These are phyloP conservation scores for Paspalum notatum DNA, from an alignment of 176 grass and related monocot species.

Conservation along the genomic window DNA sequence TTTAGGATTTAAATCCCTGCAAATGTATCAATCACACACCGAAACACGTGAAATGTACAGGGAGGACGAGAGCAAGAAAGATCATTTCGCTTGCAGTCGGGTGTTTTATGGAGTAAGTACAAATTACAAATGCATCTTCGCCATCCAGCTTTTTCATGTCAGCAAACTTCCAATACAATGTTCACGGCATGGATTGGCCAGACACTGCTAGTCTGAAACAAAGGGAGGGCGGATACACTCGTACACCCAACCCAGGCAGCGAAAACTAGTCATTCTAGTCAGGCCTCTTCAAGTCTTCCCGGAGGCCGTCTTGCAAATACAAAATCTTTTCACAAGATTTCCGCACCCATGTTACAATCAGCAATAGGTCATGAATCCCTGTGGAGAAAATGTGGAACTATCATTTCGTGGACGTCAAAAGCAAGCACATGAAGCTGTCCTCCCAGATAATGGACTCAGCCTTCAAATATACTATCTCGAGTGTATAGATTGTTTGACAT, in stretches of 20 bases:
- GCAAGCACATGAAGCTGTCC: background rate
- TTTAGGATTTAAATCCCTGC: too few species aligned
- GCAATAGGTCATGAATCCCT: slow-evolving; percentile 39
- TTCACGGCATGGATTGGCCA: slow-evolving; percentile 13
- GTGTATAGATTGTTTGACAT: background rate
- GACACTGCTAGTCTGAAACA: background rate
- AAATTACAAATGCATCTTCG: background rate
- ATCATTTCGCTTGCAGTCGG: too few species aligned
- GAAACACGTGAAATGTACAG: background rate
- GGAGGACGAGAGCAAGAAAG: background rate
- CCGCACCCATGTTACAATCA: slow-evolving; percentile 31
- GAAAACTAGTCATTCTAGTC: background rate
- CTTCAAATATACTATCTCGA: slow-evolving; percentile 11
- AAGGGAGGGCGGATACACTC: background rate
- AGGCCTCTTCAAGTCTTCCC: background rate
- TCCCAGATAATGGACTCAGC: background rate
- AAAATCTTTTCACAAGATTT: background rate
- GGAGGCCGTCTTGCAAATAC: background rate
- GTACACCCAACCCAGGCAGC: background rate
- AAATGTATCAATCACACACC: too few species aligned
- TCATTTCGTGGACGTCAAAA: background rate
- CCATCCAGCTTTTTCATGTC: background rate
- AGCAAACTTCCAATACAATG: background rate
- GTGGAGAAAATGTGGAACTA: slow-evolving; percentile 23
- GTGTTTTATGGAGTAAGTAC: too few species aligned